These are phyloP conservation scores for Zygosaccharomyces sapae DNA, from an alignment of 1,139 yeast genomes.

Conservation along the genomic window DNA sequence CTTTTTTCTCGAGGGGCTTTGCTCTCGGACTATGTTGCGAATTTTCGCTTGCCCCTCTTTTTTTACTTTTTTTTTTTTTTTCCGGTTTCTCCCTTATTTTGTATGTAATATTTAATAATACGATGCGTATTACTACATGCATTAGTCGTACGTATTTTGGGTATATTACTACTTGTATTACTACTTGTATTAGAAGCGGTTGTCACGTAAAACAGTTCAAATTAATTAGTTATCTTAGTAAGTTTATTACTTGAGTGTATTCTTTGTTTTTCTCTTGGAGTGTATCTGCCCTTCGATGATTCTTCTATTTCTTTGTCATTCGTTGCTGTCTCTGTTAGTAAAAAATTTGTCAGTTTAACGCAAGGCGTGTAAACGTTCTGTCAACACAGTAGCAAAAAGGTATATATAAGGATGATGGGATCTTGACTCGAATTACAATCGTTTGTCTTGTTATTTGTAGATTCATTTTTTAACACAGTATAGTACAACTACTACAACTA, in stretches of 20 bases:
- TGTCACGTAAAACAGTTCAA: neutral
- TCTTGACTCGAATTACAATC: neutral
- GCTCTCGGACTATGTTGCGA: neutral
- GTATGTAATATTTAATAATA: neutral
- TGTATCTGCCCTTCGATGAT: neutral
- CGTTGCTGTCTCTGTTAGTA: neutral
- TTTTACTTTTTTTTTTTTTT: neutral
- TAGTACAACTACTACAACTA: constrained; percentile 1
- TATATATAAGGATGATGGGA: neutral
- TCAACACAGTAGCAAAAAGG: neutral
- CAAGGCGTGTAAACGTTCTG: neutral
- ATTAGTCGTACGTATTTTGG: neutral
- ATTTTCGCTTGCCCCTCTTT: neutral
- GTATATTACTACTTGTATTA: neutral
- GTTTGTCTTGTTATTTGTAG: neutral
- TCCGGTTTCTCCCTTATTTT: neutral
- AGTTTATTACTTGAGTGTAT: neutral
- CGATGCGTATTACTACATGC: neutral
- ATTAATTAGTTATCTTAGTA: neutral
- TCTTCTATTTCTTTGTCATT: neutral
- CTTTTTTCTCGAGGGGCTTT: neutral
- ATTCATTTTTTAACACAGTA: neutral
- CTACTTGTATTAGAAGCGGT: neutral
- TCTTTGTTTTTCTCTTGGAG: neutral
- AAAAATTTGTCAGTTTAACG: neutral